Evolutionary conservation across 1,139 yeast species (phyloP), one percentile per base, ranked within the genome.

Genomic region (Blastobotrys indianensis): DNA sequence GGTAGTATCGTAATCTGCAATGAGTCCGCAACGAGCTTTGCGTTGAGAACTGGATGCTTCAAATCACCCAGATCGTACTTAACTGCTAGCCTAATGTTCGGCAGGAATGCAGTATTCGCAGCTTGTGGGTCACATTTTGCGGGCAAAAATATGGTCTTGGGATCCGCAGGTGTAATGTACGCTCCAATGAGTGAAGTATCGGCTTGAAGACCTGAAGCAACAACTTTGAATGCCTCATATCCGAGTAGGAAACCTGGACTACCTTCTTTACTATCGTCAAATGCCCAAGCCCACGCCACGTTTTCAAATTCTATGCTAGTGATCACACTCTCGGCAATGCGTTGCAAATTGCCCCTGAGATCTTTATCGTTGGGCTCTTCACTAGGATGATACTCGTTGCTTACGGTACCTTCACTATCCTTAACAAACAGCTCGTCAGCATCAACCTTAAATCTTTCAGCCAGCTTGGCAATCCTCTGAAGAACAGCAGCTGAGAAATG

Each of bases 261-360:
- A 23, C 39, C 44, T 23, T 33, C 32, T 30, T 68, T 68, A 0
- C 58, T 59, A n/a, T 63, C 62, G 16, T 72, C 73, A 59, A 83
- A 83, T 5, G 86, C 61, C 88, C 94, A 85, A 0, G 94, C 95
- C 32, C 82, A 51, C 56, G 94, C 83, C 51, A 84, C 73, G 54
- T 82, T 79, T 54, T 80, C 76, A 0, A 88, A 34, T 12, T 13
- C 42, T n/a, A 12, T 11, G 11, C 11, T 20, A 4, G 25, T 20
- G 25, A 20, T 7, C 7, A 20, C 25, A 20, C 25, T 20, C 25
- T 20, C 25, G 7, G 25, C 25, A 20, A 20, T 20, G 25, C 25
- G 25, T 7, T 20, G 25, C 25, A 20, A 7, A 4, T 20, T 20
- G 7, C 25, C 25, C 7, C 7, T 20, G 25, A 20, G 25, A 4